A percentile compares a stretch with the other conserved stretches of the same genome.
Conservation (phyloP, 1,284 basidiomycete genomes). For the Gomphus bonarii region DNA sequence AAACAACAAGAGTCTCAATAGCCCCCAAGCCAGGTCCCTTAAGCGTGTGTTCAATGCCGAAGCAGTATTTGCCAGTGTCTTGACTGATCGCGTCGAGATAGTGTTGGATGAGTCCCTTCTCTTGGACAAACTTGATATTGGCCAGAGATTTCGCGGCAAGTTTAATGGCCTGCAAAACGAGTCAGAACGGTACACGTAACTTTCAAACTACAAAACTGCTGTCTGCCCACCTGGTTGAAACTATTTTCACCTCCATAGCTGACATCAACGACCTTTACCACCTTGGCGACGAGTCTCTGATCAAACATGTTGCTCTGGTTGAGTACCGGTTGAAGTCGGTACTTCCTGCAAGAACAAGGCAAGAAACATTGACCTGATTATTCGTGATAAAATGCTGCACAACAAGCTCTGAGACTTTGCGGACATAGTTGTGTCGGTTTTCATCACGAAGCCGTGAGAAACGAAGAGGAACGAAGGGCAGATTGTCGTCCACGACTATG, state of each 20-base stretch:
- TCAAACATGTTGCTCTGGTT: conserved; percentile 97
- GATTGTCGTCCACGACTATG: conserved; percentile 99
- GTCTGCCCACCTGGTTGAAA: conserved; percentile 76
- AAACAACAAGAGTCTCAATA: conserved; percentile 95
- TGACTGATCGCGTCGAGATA: conserved; percentile 99
- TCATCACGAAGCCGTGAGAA: conserved; percentile 99
- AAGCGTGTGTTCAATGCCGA: conserved; percentile 94
- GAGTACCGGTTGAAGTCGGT: conserved; percentile 99
- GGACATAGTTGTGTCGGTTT: conserved; percentile 98
- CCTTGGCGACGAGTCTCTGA: conserved; percentile 74
- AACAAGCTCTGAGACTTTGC: conserved; percentile 94
- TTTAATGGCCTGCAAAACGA: conserved; percentile 76
- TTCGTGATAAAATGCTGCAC: conserved; percentile 98
- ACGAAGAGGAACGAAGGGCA: conserved; percentile 97
- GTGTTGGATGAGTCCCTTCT: conserved; percentile 94
- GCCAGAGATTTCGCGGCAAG: conserved; percentile 91
- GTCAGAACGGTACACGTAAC: not conserved
- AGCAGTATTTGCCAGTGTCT: conserved; percentile 97
- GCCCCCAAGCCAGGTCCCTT: conserved; percentile 95
- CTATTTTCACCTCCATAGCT: conserved; percentile 99
- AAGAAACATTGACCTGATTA: conserved; percentile 98
- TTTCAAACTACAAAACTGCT: not conserved
- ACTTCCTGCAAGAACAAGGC: conserved; percentile 93
- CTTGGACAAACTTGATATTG: conserved; percentile 99
- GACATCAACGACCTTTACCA: conserved; percentile 97